phyloP scores from a whole-genome alignment of 805 yeast genomes.

The Wickerhamiella qilinensis region DNA sequence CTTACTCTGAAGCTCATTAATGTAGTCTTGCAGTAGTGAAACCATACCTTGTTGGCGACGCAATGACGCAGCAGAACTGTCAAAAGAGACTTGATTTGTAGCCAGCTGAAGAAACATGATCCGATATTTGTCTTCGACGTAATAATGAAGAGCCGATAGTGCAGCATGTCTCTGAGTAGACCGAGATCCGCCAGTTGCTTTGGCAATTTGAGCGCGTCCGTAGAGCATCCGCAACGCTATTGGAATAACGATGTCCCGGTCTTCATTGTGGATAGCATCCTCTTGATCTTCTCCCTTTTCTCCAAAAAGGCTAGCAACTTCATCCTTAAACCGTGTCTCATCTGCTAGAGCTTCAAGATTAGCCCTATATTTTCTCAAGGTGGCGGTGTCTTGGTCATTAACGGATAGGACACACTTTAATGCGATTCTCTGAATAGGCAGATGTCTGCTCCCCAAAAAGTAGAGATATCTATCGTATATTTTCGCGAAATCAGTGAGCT shows the following conservation, averaged over 20 bases:
- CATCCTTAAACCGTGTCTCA: conserved; percentile 74
- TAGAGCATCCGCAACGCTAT: conserved; percentile 60
- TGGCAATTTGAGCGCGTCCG: conserved; percentile 65
- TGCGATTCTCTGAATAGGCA: conserved; percentile 55
- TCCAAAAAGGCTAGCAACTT: conserved; percentile 43
- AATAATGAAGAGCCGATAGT: conserved; percentile 21
- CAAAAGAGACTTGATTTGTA: conserved; percentile 33
- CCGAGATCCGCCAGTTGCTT: conserved; percentile 48
- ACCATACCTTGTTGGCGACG: conserved; percentile 37
- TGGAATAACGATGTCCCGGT: conserved; percentile 48
- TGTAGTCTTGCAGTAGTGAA: conserved; percentile 39
- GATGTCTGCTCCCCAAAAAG: conserved; percentile 43
- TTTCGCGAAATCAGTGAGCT: conserved; percentile 34
- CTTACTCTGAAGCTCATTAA: conserved; percentile 42
- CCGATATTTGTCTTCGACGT: conserved; percentile 28
- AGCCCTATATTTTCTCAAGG: conserved; percentile 50
- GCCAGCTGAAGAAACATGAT: conserved; percentile 47
- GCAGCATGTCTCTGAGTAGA: conserved; percentile 42
- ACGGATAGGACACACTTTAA: conserved; percentile 52
- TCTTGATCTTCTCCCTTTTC: conserved; percentile 27
- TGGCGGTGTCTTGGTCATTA: conserved; percentile 29
- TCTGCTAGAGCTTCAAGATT: conserved; percentile 62
- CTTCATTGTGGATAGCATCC: conserved; percentile 39
- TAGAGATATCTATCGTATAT: conserved; percentile 37
- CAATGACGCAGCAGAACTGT: conserved; percentile 3